phyloP scores from a whole-genome alignment of 2,329 filamentous ascomycete genomes.

The Cordyceps pruinosa region DNA sequence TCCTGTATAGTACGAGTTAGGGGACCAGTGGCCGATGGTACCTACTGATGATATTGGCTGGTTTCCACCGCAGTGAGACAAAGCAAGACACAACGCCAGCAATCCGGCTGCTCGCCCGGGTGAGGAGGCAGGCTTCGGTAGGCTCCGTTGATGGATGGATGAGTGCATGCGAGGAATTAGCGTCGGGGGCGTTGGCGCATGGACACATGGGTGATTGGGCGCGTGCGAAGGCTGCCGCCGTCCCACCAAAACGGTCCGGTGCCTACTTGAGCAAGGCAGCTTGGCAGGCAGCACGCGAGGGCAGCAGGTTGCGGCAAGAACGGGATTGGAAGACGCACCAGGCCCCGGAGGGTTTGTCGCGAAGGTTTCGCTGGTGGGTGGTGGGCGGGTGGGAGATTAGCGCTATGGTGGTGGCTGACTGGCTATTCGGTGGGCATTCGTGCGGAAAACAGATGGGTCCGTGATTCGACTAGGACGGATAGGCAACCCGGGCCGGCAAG shows the following conservation, averaged over 20 bases:
- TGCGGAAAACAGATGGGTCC: slow-evolving; percentile 1
- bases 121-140: not conserved
- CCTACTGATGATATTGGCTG: not conserved
- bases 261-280: not conserved
- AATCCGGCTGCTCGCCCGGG: not conserved
- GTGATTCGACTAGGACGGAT: not conserved
- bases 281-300: not conserved
- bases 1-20: not conserved
- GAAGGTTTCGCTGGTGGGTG: not conserved
- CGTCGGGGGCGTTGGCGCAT: not conserved
- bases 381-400: not conserved
- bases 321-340: not conserved
- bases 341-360: slow-evolving; percentile 5
- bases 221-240: not conserved
- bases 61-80: too few species aligned
- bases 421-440: not conserved
- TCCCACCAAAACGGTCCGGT: not conserved
- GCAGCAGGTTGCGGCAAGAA: not conserved
- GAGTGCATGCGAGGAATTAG: not conserved
- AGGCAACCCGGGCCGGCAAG: not conserved
- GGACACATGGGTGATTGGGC: not conserved
- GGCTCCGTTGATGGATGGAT: slow-evolving; percentile 1
- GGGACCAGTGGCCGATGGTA: not conserved
- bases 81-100: too few species aligned
- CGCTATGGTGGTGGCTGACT: not conserved